These are phyloP conservation scores for Sporothrix phasma DNA, from an alignment of 2,329 filamentous ascomycete genomes.

Conservation along the genomic window DNA sequence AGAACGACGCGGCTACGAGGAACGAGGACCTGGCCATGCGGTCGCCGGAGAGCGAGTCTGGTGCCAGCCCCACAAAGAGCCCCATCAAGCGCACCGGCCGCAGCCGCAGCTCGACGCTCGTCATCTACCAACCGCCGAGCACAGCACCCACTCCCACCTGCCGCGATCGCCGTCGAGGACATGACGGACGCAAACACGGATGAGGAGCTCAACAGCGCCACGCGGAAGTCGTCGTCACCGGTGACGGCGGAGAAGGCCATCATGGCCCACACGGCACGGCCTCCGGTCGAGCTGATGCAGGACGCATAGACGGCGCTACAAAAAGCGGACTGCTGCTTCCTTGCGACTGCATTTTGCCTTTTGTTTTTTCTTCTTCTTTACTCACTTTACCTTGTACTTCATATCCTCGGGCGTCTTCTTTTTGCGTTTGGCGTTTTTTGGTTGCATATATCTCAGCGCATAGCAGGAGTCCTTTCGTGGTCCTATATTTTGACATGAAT, in stretches of 20 bases:
- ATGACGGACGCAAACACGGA: conserved; percentile 50
- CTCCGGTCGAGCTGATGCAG: conserved; percentile 56
- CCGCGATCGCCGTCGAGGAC: conserved; percentile 58
- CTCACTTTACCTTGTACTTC: not conserved
- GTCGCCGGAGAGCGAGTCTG: conserved; percentile 32
- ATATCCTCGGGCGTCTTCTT: not conserved
- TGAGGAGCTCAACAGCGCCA: conserved; percentile 28
- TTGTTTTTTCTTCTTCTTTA: not conserved
- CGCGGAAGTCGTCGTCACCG: not conserved
- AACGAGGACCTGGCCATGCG: conserved; percentile 13
- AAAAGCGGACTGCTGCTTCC: not conserved
- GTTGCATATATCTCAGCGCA: not conserved
- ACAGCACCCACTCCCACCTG: conserved; percentile 44
- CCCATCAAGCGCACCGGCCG: conserved; percentile 26
- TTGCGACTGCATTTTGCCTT: not conserved
- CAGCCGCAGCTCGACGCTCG: conserved; percentile 53
- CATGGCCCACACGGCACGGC: conserved; percentile 50
- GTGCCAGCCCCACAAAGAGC: conserved; percentile 19
- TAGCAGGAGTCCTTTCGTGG: not conserved
- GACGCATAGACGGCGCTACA: conserved; percentile 23
- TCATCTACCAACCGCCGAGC: conserved; percentile 52
- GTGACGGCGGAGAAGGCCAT: conserved; percentile 32
- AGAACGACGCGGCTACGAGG: conserved; percentile 21
- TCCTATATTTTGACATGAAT: not conserved
- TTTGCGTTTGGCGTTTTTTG: not conserved